Evolutionary conservation across 257 asterid species (phyloP).

Genomic region (Salvia splendens): DNA sequence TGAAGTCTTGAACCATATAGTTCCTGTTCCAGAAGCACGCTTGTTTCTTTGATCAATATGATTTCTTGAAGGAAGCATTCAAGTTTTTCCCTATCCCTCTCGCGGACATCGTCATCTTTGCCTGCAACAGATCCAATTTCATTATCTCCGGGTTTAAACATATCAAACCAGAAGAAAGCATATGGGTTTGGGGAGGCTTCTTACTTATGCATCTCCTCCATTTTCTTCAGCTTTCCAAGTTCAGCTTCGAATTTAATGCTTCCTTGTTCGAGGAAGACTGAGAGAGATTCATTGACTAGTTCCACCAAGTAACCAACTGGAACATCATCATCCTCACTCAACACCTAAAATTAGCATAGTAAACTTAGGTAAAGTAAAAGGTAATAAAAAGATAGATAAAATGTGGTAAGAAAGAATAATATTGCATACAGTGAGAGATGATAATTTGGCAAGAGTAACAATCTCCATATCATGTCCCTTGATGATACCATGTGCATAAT

Average conservation of each 20-base stretch:
- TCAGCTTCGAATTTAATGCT: slow-evolving; percentile 64
- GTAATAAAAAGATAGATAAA: neutral
- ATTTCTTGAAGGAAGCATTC: too few relatives aligned
- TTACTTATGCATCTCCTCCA: slow-evolving; percentile 77
- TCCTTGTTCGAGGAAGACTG: slow-evolving; percentile 65
- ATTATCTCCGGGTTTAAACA: neutral
- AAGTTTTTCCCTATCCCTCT: slow-evolving; percentile 56
- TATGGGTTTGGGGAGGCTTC: slow-evolving; percentile 27
- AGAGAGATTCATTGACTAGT: slow-evolving; percentile 62
- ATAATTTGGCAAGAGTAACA: slow-evolving; percentile 67
- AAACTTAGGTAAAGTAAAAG: neutral
- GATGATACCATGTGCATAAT: slow-evolving; percentile 46
- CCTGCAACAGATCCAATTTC: slow-evolving; percentile 46
- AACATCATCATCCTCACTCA: slow-evolving; percentile 55
- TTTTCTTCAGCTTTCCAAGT: slow-evolving; percentile 71
- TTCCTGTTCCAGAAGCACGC: too few relatives aligned
- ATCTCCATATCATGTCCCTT: slow-evolving; percentile 65
- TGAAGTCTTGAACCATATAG: too few relatives aligned
- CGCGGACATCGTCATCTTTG: slow-evolving; percentile 69
- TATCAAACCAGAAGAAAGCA: neutral
- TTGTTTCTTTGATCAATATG: too few relatives aligned
- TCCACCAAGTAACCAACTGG: slow-evolving; percentile 72
- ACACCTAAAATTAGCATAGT: slow-evolving; percentile 47
- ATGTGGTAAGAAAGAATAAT: neutral
- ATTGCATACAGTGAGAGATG: slow-evolving; percentile 67